These are phyloP conservation scores for Kockiozyma suomiensis DNA, from an alignment of 805 yeast species.

Conservation along the genomic window DNA sequence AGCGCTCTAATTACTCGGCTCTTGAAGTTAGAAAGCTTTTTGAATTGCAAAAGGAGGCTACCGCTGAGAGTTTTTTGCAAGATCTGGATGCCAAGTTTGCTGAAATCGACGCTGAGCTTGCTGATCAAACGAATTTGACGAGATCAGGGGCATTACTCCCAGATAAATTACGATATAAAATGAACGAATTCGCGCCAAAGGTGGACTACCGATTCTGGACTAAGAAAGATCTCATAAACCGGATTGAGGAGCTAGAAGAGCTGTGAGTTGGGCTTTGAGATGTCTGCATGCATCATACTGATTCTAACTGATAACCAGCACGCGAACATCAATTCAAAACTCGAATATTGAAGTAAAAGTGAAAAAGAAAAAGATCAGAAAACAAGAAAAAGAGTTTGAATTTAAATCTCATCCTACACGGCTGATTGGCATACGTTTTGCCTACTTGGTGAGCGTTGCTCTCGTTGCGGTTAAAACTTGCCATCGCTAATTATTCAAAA, in stretches of 20 bases:
- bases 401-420: constrained; percentile 48
- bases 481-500: not conserved
- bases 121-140: constrained; percentile 1
- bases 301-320: not conserved
- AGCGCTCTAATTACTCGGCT: not conserved
- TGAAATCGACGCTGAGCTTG: not conserved
- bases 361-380: constrained; percentile 16
- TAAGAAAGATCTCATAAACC: constrained; percentile 61
- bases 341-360: constrained; percentile 2
- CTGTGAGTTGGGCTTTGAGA: constrained; percentile 17
- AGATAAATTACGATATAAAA: not conserved
- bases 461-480: not conserved
- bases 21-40: not conserved
- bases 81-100: constrained; percentile 1
- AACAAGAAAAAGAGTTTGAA: constrained; percentile 20
- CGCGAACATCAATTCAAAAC: not conserved
- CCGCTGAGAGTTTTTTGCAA: not conserved
- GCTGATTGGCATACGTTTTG: constrained; percentile 76
- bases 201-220: constrained; percentile 62
- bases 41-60: not conserved
- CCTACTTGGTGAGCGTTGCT: constrained; percentile 53
- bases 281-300: not conserved
- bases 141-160: not conserved
- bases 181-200: constrained; percentile 7
- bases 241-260: constrained; percentile 59